Evolutionary conservation across 768 basidiomycete genomes (phyloP).

Genomic region (Lyophyllum decastes): DNA sequence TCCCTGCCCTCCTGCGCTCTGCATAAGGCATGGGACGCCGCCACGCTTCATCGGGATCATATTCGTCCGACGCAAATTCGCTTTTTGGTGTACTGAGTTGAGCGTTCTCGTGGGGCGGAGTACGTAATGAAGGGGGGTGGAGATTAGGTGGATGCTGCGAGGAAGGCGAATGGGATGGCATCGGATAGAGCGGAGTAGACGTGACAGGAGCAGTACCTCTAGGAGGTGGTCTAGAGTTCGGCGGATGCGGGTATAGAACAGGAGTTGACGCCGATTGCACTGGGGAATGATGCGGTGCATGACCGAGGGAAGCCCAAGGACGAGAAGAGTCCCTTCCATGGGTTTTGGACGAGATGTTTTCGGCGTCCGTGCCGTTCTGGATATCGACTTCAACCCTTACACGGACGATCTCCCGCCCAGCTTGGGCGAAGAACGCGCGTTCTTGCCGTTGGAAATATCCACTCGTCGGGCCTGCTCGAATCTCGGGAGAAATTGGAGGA

Average conservation of each 20-base stretch:
- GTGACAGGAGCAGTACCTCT: constrained; percentile 34
- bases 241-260: constrained; percentile 34
- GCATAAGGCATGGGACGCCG: constrained; percentile 70
- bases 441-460: constrained; percentile 77
- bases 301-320: constrained; percentile 24
- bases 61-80: constrained; percentile 48
- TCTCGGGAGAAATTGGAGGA: constrained; percentile 56
- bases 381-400: constrained; percentile 73
- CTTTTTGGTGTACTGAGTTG: constrained; percentile 36
- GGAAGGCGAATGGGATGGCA: constrained; percentile 28
- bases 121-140: constrained; percentile 41
- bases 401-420: constrained; percentile 76
- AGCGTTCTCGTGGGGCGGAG: constrained; percentile 45
- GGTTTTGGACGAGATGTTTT: constrained; percentile 22
- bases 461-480: constrained; percentile 66
- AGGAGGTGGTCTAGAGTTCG: constrained; percentile 31
- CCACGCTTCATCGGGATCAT: constrained; percentile 72
- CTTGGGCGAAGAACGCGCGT: constrained; percentile 79
- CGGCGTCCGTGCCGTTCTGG: constrained; percentile 32
- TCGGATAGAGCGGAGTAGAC: constrained; percentile 33
- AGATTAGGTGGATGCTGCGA: constrained; percentile 32
- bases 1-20: constrained; percentile 76
- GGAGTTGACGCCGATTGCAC: constrained; percentile 31
- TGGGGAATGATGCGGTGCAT: constrained; percentile 35
- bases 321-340: constrained; percentile 24